Percentiles rank a stretch among this genome's conserved stretches.
phyloP scores from a whole-genome alignment of 1,284 basidiomycete species.

The Sanguinoderma infundibulare region DNA sequence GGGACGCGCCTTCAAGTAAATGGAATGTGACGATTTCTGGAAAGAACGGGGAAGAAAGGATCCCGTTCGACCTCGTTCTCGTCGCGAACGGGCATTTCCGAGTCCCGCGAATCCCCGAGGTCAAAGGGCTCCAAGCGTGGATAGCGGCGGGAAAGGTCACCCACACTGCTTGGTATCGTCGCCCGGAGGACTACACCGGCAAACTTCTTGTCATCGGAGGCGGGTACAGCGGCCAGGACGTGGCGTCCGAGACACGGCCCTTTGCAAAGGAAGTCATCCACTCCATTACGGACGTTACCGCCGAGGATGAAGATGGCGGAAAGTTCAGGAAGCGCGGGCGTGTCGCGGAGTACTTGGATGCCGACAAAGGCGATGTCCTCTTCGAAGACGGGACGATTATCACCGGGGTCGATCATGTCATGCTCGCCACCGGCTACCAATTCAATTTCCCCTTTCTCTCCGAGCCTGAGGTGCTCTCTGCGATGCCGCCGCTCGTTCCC shows the following conservation, averaged over 20 bases:
- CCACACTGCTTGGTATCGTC: conserved; percentile 73
- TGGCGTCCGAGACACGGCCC: conserved; percentile 57
- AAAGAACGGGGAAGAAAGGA: conserved; percentile 27
- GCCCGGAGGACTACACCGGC: conserved; percentile 47
- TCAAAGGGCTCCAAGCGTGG: conserved; percentile 68
- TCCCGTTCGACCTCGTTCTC: conserved; percentile 64
- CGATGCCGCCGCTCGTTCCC: conserved; percentile 44
- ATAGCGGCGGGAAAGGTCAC: conserved; percentile 48
- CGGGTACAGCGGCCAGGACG: conserved; percentile 73
- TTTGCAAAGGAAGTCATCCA: conserved; percentile 55
- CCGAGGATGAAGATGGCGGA: conserved; percentile 36
- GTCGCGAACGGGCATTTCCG: conserved; percentile 78
- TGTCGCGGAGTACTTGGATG: conserved; percentile 45
- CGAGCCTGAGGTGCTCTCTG: conserved; percentile 36
- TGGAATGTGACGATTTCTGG: conserved; percentile 50
- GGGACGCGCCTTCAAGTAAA: conserved; percentile 32
- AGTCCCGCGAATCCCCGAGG: conserved; percentile 61
- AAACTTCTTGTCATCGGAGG: conserved; percentile 70
- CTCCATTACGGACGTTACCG: conserved; percentile 48
- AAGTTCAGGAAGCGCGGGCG: conserved; percentile 50
- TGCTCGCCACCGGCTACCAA: conserved; percentile 78
- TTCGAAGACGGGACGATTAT: conserved; percentile 67
- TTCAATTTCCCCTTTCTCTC: conserved; percentile 66
- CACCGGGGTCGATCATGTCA: conserved; percentile 58
- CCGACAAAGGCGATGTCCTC: conserved; percentile 49